Conservation (phyloP, 1,139 yeast genomes). For the Meyerozyma athensensis region DNA sequence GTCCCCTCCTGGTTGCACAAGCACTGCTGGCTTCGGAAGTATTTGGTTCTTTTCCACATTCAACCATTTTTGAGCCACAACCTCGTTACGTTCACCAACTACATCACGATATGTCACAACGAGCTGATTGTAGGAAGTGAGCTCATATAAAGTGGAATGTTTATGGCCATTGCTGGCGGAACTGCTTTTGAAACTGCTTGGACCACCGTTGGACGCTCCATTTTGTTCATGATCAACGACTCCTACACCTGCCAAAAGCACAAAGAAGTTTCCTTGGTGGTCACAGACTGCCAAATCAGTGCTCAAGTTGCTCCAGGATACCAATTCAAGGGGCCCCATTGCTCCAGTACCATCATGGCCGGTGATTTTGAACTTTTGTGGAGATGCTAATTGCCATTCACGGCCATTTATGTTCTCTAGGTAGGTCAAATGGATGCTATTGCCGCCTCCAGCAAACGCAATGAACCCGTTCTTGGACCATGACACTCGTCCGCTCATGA, state of each 20-base stretch:
- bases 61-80: conserved; percentile 65
- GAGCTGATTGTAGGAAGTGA: conserved; percentile 43
- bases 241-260: conserved; percentile 44
- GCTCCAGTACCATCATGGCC: conserved; percentile 30
- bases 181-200: conserved; percentile 4
- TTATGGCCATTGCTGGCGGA: conserved; percentile 1
- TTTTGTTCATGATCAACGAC: conserved; percentile 17
- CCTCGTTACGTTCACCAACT: conserved; percentile 18
- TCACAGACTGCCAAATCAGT: conserved; percentile 53
- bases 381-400: conserved; percentile 60
- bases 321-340: conserved; percentile 26
- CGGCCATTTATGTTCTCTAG: conserved; percentile 61
- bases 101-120: conserved; percentile 43
- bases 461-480: conserved; percentile 78
- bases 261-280: conserved; percentile 45
- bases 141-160: conserved; percentile 33
- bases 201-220: conserved; percentile 6
- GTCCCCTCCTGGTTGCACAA: conserved; percentile 18
- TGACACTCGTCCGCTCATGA: conserved; percentile 33
- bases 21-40: conserved; percentile 47
- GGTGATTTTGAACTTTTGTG: conserved; percentile 35
- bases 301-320: conserved; percentile 48
- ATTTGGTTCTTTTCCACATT: conserved; percentile 61
- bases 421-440: conserved; percentile 50
- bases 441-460: conserved; percentile 43